These are phyloP conservation scores for Sarocladiaceae sp. DNA, from an alignment of 2,329 filamentous ascomycete species.

Conservation along the genomic window DNA sequence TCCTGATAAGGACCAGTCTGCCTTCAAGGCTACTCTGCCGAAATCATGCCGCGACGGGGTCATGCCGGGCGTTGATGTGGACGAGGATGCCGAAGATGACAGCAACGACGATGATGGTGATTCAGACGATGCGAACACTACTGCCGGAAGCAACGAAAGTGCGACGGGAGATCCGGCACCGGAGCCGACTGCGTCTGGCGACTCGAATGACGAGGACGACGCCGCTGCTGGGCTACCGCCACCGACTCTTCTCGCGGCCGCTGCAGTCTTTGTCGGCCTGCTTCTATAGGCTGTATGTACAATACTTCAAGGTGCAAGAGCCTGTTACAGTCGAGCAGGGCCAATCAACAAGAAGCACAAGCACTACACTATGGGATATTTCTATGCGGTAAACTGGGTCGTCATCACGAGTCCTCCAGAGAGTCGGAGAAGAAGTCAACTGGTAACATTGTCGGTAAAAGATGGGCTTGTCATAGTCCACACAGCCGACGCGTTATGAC, in stretches of 20 bases:
- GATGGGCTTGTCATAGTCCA: not conserved
- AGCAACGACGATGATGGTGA: too few relatives aligned
- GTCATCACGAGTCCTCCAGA: not conserved
- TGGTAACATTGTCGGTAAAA: not conserved
- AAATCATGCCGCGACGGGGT: not conserved
- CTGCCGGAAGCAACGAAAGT: not conserved
- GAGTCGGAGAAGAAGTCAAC: not conserved
- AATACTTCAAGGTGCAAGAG: too few relatives aligned
- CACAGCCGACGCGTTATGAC: not conserved
- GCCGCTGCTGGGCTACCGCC: not conserved
- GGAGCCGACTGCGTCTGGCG: not conserved
- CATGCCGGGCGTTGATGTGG: not conserved
- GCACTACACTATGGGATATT: too few relatives aligned
- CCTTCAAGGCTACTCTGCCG: not conserved
- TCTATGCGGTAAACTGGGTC: too few relatives aligned
- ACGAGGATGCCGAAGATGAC: not conserved
- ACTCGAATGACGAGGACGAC: not conserved
- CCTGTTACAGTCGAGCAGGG: too few relatives aligned
- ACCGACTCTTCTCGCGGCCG: not conserved
- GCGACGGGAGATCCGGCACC: not conserved
- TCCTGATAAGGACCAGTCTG: constrained; percentile 4
- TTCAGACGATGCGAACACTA: not conserved
- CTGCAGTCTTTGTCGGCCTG: not conserved
- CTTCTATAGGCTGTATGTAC: not conserved
- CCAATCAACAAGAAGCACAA: too few relatives aligned